Conservation (phyloP, 2,329 filamentous ascomycete species). For the Colletotrichum sp. region DNA sequence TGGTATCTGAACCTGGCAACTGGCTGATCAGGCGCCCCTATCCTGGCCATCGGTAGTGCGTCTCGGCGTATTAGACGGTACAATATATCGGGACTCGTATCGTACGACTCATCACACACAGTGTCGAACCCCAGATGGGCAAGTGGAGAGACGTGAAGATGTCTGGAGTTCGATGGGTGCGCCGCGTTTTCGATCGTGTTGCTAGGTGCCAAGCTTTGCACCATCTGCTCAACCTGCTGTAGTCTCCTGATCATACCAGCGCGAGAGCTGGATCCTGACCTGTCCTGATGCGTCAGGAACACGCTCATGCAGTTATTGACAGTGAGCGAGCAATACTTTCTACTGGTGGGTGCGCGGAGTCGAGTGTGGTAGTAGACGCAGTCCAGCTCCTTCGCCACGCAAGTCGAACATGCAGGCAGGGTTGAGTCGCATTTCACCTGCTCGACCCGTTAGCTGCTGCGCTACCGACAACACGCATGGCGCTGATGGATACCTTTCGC, state of each 20-base stretch:
- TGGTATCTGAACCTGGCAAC: not conserved
- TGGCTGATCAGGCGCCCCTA: not conserved
- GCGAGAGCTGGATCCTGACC: not conserved
- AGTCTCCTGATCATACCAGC: not conserved
- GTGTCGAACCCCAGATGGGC: not conserved
- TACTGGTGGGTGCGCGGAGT: not conserved
- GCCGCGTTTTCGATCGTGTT: not conserved
- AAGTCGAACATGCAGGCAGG: not conserved
- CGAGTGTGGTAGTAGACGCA: not conserved
- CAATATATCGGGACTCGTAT: not conserved
- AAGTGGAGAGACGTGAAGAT: not conserved
- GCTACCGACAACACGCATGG: not conserved
- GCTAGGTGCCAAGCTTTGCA: not conserved
- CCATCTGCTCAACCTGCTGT: not conserved
- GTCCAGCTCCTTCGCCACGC: not conserved
- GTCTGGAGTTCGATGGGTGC: fast-evolving
- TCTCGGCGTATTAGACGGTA: not conserved
- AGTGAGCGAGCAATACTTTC: not conserved
- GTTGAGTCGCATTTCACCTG: not conserved
- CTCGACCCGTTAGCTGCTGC: fast-evolving
- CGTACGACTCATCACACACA: not conserved
- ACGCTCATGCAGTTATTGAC: not conserved
- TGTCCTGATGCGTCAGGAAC: not conserved
- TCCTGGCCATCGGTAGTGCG: not conserved
- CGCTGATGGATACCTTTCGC: not conserved